Evolutionary conservation across 2,329 filamentous ascomycete species (phyloP), one percentile per base, ranked within the genome.

Genomic region (Metarhizium guizhouense): DNA sequence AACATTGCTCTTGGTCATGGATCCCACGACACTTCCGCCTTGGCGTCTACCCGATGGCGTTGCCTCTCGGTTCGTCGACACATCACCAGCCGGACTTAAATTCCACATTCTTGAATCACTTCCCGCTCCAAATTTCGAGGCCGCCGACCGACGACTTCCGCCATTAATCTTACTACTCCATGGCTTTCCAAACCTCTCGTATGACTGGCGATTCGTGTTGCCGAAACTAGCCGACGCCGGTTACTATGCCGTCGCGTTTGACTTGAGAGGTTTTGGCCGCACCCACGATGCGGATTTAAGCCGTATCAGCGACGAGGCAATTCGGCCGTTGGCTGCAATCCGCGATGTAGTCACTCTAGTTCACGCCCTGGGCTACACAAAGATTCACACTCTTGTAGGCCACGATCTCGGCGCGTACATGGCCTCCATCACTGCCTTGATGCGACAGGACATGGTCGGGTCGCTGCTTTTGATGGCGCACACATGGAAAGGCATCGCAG

Each of bases 181-280:
- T 67, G 85, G 85, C 42, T 88, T 81, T 59, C 85, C 85, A 2
- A 85, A 88, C 63, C 73, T 88, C 2, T 83, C 85, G 32, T 88
- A 79, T 66, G 87, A 84, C 50, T 88, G 85, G 84, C 80, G 85
- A 53, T 82, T 83, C 55, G 69, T 87, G 40, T 75, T 88, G 62
- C 76, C 78, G 6, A 65, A 71, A 0, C 72, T 89, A n/a, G 81
- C 84, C 5, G 67, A 70, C 0, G 73, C 76, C 6, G 84, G 84
- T 32, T 88, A 83, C 68, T 78, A 84, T 63, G 83, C 84, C 54
- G 80, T 88, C 2, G 84, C 85, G 1, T 81, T 82, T 40, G 85
- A 89, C 62, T 83, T 86, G 62, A 77, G 85, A 51, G 85, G 85
- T 7, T 88, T 86, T 60, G 85, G 85, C 11, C 77, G 84, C 30